These are phyloP conservation scores for Fusarium oxysporum DNA, from an alignment of 2,329 filamentous ascomycete genomes.

Conservation along the genomic window DNA sequence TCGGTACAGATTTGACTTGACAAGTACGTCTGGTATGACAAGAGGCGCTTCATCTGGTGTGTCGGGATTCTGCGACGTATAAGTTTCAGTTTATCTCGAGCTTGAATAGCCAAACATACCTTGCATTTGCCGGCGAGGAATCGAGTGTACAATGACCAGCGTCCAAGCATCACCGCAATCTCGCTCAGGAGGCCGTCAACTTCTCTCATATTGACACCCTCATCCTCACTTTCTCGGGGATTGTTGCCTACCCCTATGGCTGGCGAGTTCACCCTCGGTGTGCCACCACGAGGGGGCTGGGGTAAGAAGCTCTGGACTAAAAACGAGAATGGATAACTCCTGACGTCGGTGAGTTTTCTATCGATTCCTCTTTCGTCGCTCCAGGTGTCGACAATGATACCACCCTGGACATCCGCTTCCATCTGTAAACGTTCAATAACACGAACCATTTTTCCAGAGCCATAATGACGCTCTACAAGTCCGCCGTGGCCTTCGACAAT, in stretches of 20 bases:
- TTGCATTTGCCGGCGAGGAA: slow-evolving; percentile 90
- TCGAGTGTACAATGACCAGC: slow-evolving; percentile 91
- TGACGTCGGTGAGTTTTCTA: slow-evolving; percentile 91
- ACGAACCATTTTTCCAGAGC: slow-evolving; percentile 89
- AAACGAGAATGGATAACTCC: slow-evolving; percentile 97
- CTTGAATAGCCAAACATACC: slow-evolving; percentile 59
- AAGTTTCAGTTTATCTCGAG: slow-evolving; percentile 14
- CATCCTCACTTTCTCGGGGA: slow-evolving; percentile 80
- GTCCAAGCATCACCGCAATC: slow-evolving; percentile 89
- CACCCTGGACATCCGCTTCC: slow-evolving; percentile 95
- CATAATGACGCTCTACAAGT: slow-evolving; percentile 94
- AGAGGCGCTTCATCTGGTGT: slow-evolving; percentile 67
- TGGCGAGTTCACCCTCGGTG: slow-evolving; percentile 80
- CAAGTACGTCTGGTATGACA: slow-evolving; percentile 77
- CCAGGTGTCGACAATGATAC: slow-evolving; percentile 96
- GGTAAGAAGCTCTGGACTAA: slow-evolving; percentile 93
- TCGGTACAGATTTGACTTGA: slow-evolving; percentile 80
- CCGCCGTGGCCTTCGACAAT: slow-evolving; percentile 93
- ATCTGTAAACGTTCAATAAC: slow-evolving; percentile 94
- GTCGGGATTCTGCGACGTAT: slow-evolving; percentile 59
- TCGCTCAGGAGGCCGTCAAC: slow-evolving; percentile 89
- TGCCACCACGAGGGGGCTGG: slow-evolving; percentile 71
- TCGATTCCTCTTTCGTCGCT: slow-evolving; percentile 88
- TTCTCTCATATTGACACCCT: slow-evolving; percentile 96
- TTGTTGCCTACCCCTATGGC: slow-evolving; percentile 68